Base-by-base conservation (phyloP, 352 stramenopile genomes). In the Detonula confervacea region DNA sequence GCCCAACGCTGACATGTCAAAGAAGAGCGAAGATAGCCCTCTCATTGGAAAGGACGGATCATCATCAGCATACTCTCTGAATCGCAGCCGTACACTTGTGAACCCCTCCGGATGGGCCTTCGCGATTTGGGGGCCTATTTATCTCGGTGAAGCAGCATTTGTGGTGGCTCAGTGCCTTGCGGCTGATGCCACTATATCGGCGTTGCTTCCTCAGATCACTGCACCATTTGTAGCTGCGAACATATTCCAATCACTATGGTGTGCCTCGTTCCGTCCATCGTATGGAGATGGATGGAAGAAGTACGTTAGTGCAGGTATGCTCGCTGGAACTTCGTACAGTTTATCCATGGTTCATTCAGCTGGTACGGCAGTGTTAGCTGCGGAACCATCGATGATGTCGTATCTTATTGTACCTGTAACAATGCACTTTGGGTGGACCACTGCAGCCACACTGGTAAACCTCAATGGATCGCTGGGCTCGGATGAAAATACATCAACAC, bases 41-140 rank as follows among this genome's bases (percentile, higher is more conserved):
- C 51, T 66, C 7, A 18, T 57, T 29, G 56, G 39, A n/a, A n/a
- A n/a, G n/a, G n/a, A n/a, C 20, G 29, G 33, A 51, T 20, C 33
- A 29, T 59, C 67, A 3, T 55, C 51, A 14, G 30, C 30, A 14
- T 72, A 76, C 42, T 35, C 29, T 35, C 55, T 66, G 11, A 75
- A 57, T 55, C 56, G 22, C 42, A 61, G 56, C 51, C 65, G 83
- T 61, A 87, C 83, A 29, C 57, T 92, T 14, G 55, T 92, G 4
- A 65, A 68, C 22, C 87, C 87, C 55, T 80, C 81, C 25, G 78
- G 81, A 4, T 92, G 81, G 81, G 85, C 87, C 20, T 92, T 92
- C 71, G 59, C 77, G 1, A 91, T 92, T 18, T 92, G 87, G 87
- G 87, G 71, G 59, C 79, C 82, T 6, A 92, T 92, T 56, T 92